Evolutionary conservation across 805 yeast genomes (phyloP).

Genomic region (Saccharomycopsis sp.): DNA sequence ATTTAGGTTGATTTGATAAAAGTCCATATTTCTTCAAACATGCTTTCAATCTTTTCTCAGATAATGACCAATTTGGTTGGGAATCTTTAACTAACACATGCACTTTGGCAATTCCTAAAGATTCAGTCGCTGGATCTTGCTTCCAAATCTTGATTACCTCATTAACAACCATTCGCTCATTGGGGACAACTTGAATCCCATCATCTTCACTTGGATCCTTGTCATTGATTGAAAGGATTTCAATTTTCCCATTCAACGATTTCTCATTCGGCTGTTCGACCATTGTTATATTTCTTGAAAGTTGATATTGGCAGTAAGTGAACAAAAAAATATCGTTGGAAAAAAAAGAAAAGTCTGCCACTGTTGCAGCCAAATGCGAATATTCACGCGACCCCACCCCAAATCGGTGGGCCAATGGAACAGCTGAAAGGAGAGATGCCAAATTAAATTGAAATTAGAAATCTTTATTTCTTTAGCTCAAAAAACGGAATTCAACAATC

Average conservation of each 20-base stretch:
- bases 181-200: slow-evolving; percentile 35
- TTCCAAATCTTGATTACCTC: slow-evolving; percentile 63
- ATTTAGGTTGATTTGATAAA: slow-evolving; percentile 35
- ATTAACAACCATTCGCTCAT: slow-evolving; percentile 51
- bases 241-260: slow-evolving; percentile 7
- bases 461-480: too few relatives aligned
- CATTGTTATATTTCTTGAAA: not conserved
- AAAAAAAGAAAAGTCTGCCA: too few relatives aligned
- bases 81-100: slow-evolving; percentile 41
- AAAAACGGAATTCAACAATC: not conserved
- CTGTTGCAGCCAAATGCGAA: too few relatives aligned
- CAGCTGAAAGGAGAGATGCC: too few relatives aligned
- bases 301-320: not conserved
- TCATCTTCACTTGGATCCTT: slow-evolving; percentile 11
- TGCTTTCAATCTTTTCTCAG: slow-evolving; percentile 49
- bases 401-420: too few relatives aligned
- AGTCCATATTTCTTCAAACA: slow-evolving; percentile 53
- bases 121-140: slow-evolving; percentile 55
- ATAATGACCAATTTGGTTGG: slow-evolving; percentile 57
- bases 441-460: too few relatives aligned
- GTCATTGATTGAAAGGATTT: slow-evolving; percentile 20
- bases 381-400: too few relatives aligned
- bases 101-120: slow-evolving; percentile 47
- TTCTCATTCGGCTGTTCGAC: slow-evolving; percentile 4
- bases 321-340: too few relatives aligned